Percentiles rank a stretch among this genome's conserved stretches.
These are phyloP conservation scores for Pleurotus platypus DNA, from an alignment of 768 basidiomycete species.

Conservation along the genomic window DNA sequence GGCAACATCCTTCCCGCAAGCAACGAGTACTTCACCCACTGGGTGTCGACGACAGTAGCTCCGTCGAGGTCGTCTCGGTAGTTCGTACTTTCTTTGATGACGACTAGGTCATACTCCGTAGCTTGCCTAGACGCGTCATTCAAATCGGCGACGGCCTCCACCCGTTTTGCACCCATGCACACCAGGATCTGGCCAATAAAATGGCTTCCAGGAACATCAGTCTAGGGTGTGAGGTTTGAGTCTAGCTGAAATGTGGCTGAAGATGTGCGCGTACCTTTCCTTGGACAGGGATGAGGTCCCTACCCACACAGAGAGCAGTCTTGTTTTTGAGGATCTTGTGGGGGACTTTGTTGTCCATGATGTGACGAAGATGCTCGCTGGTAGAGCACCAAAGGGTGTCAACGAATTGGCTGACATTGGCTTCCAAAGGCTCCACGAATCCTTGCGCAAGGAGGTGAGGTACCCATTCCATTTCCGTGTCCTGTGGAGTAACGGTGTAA, in stretches of 20 bases:
- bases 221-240: slow-evolving; percentile 6
- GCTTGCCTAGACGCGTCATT: slow-evolving; percentile 34
- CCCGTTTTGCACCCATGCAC: slow-evolving; percentile 70
- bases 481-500: slow-evolving; percentile 19
- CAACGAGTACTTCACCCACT: slow-evolving; percentile 78
- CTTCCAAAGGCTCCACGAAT: slow-evolving; percentile 32
- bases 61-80: slow-evolving; percentile 22
- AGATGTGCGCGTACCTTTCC: slow-evolving; percentile 14
- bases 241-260: slow-evolving; percentile 32
- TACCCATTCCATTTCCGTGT: slow-evolving; percentile 53
- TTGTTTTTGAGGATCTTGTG: slow-evolving; percentile 53
- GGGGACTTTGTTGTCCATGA: slow-evolving; percentile 54
- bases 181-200: slow-evolving; percentile 54
- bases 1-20: slow-evolving; percentile 54
- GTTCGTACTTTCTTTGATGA: slow-evolving; percentile 49
- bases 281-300: slow-evolving; percentile 45
- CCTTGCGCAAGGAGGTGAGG: slow-evolving; percentile 61
- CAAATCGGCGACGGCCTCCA: slow-evolving; percentile 60
- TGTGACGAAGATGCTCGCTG: slow-evolving; percentile 50
- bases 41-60: slow-evolving; percentile 46
- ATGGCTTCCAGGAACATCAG: slow-evolving; percentile 8
- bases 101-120: slow-evolving; percentile 53
- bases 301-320: slow-evolving; percentile 58
- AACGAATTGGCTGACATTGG: slow-evolving; percentile 42
- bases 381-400: slow-evolving; percentile 46